These are phyloP conservation scores for Coemansia guatemalensis DNA, from an alignment of 192 early-diverging fungal species.

Conservation along the genomic window DNA sequence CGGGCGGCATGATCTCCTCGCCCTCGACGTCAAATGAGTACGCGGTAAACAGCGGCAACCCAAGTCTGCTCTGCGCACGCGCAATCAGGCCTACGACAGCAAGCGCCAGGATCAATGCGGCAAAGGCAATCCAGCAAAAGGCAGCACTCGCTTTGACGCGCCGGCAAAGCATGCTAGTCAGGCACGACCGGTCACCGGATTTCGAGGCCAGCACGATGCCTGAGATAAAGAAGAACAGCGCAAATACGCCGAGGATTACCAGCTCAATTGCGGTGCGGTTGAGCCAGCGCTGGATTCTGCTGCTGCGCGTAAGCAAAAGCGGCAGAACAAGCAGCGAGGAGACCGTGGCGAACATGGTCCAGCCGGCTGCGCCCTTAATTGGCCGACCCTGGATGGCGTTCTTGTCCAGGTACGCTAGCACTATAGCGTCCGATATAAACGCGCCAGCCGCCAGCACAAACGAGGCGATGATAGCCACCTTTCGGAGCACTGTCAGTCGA, in stretches of 20 bases:
- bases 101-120: constrained; percentile 7
- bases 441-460: constrained; percentile 4
- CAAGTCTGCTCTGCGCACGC: constrained; percentile 21
- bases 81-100: constrained; percentile 24
- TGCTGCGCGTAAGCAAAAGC: constrained; percentile 17
- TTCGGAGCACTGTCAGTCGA: constrained; percentile 18
- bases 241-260: constrained; percentile 10
- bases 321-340: constrained; percentile 15
- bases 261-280: constrained; percentile 40
- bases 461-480: constrained; percentile 7
- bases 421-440: constrained; percentile 16
- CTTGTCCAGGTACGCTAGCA: constrained; percentile 17
- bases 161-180: constrained; percentile 15
- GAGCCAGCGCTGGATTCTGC: constrained; percentile 23
- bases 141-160: constrained; percentile 21
- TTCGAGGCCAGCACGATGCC: constrained; percentile 30
- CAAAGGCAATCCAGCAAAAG: constrained; percentile 33
- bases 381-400: neutral
- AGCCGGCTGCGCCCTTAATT: constrained; percentile 14
- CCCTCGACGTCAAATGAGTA: constrained; percentile 45
- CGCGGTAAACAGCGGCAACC: constrained; percentile 20
- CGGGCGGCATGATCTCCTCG: constrained; percentile 16
- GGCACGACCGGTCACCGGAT: constrained; percentile 11
- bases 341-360: constrained; percentile 34
- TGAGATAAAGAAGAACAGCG: constrained; percentile 24